Conservation (phyloP, 1,284 basidiomycete genomes). For the Vanrija sp. region DNA sequence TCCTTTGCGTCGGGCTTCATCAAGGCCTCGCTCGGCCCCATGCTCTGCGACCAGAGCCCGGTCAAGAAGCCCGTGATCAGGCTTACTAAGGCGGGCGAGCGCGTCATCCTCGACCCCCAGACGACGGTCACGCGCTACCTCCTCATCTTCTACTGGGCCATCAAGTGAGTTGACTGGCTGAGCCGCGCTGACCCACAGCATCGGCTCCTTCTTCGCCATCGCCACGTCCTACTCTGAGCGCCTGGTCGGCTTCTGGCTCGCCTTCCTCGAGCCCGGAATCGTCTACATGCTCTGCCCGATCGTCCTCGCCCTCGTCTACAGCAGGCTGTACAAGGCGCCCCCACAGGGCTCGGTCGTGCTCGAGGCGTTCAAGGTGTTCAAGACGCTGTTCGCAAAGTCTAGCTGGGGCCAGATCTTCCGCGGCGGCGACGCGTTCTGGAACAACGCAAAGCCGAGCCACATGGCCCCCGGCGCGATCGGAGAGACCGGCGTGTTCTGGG, state of each 20-base stretch:
- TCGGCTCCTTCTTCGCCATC: conserved; percentile 37
- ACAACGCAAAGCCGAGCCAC: conserved; percentile 48
- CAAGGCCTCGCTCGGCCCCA: conserved; percentile 45
- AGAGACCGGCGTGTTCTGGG: conserved; percentile 47
- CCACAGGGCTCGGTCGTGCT: conserved; percentile 52
- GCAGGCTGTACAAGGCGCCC: conserved; percentile 40
- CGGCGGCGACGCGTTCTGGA: conserved; percentile 49
- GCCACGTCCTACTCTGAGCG: conserved; percentile 43
- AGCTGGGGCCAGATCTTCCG: conserved; percentile 19
- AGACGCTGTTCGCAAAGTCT: conserved; percentile 21
- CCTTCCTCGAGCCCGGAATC: conserved; percentile 52
- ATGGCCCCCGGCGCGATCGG: conserved; percentile 18
- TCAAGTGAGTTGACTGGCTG: conserved; percentile 15
- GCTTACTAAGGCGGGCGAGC: conserved; percentile 38
- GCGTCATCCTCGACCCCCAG: conserved; percentile 46
- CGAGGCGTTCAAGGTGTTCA: conserved; percentile 42
- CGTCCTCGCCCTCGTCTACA: conserved; percentile 33
- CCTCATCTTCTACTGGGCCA: conserved; percentile 39
- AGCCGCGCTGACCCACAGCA: conserved; percentile 14
- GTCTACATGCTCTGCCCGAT: conserved; percentile 50
- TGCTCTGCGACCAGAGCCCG: conserved; percentile 48
- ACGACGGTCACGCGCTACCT: conserved; percentile 43
- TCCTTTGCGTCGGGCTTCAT: conserved; percentile 47
- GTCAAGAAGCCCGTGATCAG: conserved; percentile 35
- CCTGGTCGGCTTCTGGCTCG: conserved; percentile 50